phyloP scores from a whole-genome alignment of 495 filamentous ascomycete genomes.

The Xylaria curta region DNA sequence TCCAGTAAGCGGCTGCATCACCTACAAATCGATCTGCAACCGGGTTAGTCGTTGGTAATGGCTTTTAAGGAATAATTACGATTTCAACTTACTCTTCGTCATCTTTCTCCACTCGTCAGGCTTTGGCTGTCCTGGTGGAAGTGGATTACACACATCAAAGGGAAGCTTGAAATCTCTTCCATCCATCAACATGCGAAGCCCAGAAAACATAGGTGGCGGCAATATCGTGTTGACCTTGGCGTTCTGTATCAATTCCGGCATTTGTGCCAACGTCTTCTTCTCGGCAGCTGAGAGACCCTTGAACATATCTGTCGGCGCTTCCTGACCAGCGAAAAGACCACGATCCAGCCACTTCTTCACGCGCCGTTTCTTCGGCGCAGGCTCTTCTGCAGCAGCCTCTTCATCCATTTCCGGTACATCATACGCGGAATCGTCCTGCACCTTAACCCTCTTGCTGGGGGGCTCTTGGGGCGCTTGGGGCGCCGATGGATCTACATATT shows the following conservation, averaged over 20 bases:
- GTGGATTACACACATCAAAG: constrained; percentile 85
- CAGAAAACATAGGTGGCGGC: constrained; percentile 51
- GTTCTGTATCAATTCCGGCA: constrained; percentile 51
- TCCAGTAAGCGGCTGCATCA: constrained; percentile 85
- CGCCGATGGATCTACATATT: constrained; percentile 46
- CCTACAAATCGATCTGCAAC: constrained; percentile 85
- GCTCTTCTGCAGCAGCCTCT: constrained; percentile 43
- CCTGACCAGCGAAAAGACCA: constrained; percentile 90
- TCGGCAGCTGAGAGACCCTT: constrained; percentile 64
- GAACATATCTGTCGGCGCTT: constrained; percentile 62
- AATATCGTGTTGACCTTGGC: constrained; percentile 50
- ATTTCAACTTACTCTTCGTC: constrained; percentile 71
- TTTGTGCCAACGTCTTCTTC: constrained; percentile 64
- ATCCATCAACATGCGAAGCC: constrained; percentile 62
- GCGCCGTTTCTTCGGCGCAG: constrained; percentile 50
- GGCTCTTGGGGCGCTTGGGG: constrained; percentile 33
- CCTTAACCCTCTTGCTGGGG: constrained; percentile 52
- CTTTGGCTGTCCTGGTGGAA: constrained; percentile 84
- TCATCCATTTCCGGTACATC: constrained; percentile 50
- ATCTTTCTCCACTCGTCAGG: constrained; percentile 89
- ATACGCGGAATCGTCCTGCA: constrained; percentile 46
- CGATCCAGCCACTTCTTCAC: constrained; percentile 78
- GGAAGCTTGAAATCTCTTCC: constrained; percentile 86
- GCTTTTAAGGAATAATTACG: constrained; percentile 14
- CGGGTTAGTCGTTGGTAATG: constrained; percentile 19